A percentile compares a stretch with the other conserved stretches of the same genome.
These are phyloP conservation scores for Teratosphaeria zuluensis DNA, from an alignment of 2,329 filamentous ascomycete genomes.

Conservation along the genomic window DNA sequence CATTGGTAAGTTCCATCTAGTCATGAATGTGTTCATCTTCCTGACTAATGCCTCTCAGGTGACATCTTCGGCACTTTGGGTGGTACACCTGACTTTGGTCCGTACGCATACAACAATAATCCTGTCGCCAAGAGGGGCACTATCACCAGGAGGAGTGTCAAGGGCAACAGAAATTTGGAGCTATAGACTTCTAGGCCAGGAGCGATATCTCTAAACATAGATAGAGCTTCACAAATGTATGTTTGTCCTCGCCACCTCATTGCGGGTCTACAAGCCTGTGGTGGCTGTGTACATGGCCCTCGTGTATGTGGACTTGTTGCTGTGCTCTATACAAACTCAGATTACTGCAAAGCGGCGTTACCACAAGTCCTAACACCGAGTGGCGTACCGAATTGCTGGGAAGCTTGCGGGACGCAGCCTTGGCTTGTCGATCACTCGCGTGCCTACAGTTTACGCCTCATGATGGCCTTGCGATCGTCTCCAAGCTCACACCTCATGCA, in stretches of 20 bases:
- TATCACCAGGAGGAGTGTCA: constrained; percentile 3
- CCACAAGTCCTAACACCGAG: background rate
- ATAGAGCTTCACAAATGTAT: background rate
- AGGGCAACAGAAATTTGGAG: constrained; percentile 5
- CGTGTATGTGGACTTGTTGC: no score
- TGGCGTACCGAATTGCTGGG: background rate
- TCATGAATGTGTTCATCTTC: background rate
- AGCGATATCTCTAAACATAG: background rate
- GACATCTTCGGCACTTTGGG: constrained; percentile 46
- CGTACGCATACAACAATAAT: constrained; percentile 13
- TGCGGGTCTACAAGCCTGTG: background rate
- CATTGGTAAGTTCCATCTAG: constrained; percentile 26
- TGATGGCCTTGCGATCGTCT: no score
- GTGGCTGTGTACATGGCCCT: no score
- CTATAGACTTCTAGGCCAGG: background rate
- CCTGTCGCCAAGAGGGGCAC: constrained; percentile 5
- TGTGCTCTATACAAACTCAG: background rate
- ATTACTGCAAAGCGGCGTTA: background rate
- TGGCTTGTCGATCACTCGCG: background rate
- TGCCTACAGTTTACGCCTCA: background rate
- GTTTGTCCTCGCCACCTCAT: background rate
- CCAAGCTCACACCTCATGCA: no score
- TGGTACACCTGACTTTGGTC: constrained; percentile 14
- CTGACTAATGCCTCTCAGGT: constrained; percentile 1
- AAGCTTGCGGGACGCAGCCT: background rate